Evolutionary conservation across 2,329 filamentous ascomycete species (phyloP).

Genomic region (Trichoderma sp.): DNA sequence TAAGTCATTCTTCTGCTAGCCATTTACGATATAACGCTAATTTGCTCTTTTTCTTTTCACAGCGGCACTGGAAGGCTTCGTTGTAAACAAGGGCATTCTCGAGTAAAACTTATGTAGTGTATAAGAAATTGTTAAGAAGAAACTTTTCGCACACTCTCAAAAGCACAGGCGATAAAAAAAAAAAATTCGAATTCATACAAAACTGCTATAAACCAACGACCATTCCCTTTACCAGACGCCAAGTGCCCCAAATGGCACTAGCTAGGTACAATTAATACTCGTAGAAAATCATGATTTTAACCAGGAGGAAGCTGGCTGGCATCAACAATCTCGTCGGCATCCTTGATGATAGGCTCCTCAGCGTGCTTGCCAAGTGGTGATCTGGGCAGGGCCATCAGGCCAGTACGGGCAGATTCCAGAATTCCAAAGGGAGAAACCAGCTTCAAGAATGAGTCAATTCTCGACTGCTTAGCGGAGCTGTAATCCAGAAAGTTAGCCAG

Average conservation of each 20-base stretch:
- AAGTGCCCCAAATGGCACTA: conserved; percentile 11
- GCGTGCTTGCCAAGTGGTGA: conserved; percentile 78
- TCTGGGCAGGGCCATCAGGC: conserved; percentile 93
- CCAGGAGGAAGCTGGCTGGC: conserved; percentile 91
- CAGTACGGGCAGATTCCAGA: conserved; percentile 91
- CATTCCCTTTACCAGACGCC: conserved; percentile 28
- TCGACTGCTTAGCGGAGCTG: conserved; percentile 85
- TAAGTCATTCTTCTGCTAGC: conserved; percentile 43
- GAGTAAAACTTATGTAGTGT: conserved; percentile 5
- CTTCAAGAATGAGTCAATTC: conserved; percentile 98
- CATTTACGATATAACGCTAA: conserved; percentile 26
- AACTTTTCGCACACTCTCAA: conserved; percentile 20
- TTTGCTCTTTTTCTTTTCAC: not conserved
- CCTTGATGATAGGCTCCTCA: conserved; percentile 72
- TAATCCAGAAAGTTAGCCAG: conserved; percentile 30
- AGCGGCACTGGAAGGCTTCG: conserved; percentile 82
- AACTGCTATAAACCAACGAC: conserved; percentile 24
- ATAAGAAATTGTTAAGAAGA: conserved; percentile 13
- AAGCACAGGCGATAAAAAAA: not conserved
- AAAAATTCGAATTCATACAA: conserved; percentile 23
- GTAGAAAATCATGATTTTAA: conserved; percentile 46
- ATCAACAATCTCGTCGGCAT: conserved; percentile 93
- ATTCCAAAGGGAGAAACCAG: conserved; percentile 93
- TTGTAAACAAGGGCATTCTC: conserved; percentile 90
- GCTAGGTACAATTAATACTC: conserved; percentile 14